Base-by-base conservation (phyloP, 768 basidiomycete genomes). In the Pleurotus tuber-regium region DNA sequence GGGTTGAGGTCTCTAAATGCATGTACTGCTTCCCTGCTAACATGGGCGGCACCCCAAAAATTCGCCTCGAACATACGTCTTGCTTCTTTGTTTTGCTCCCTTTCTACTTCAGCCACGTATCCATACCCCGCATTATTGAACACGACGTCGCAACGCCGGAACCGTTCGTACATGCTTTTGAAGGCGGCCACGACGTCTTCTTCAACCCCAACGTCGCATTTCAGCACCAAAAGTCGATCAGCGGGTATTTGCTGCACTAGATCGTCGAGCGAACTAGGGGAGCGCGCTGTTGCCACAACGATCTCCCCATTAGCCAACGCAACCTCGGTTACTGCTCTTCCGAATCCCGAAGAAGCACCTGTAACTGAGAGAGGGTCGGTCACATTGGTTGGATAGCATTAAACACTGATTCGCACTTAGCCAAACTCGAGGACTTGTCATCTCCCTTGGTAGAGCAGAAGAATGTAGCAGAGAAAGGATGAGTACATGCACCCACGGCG, bases 231-330 rank as follows among this genome's bases (percentile, higher is more conserved):
- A 5, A 76, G 66, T 42, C 55, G 64, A 1, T 62, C 51, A 16
- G 60, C 5, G 7, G 65, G 30, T 51, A 71, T 69, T 21, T 56
- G 51, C 0, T 54, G 42, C 6, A 55, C 42, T 19, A 75, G 69
- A 36, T 65, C 63, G 16, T 55, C 51, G 38, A 76, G 61, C 1
- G 46, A 57, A 5, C 55, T 60, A 4, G 72, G 74, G 47, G 57
- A 61, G 39, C 72, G 67, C 30, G 71, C 57, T 8, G 73, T 72
- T 11, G 75, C 76, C 46, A 71, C 63, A 36, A 68, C 73, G 11
- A 44, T 68, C 49, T 75, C 73, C 28, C 74, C 75, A 9, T 63
- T 61, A 18, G 53, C 57, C 19, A 77, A 60, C 28, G 60, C 70
- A 19, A 59, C 35, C 52, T 73, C 67, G 11, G 63, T 63, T 12